Conservation (phyloP, 2,329 filamentous ascomycete species). For the Scortechinia acanthostroma region DNA sequence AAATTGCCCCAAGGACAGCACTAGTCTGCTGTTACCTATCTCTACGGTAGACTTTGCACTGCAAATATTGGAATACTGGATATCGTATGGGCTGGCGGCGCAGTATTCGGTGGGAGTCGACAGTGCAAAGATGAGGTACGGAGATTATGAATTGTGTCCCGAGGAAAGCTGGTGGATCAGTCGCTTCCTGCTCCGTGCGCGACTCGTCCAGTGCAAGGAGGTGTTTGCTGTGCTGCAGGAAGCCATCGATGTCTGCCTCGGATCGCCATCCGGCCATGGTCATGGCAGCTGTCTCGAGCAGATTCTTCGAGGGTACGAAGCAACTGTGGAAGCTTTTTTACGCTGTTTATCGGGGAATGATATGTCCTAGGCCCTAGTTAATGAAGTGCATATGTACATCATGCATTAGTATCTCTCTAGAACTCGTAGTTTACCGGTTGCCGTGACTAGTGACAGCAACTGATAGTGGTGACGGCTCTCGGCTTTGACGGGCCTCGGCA, state of each 20-base stretch:
- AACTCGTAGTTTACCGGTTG: too few relatives aligned
- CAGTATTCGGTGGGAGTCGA: background rate
- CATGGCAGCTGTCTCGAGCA: conserved; percentile 7
- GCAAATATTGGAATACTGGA: background rate
- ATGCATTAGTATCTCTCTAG: too few relatives aligned
- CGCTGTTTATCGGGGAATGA: background rate
- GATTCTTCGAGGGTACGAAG: background rate
- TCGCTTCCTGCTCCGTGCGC: background rate
- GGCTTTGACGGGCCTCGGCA: too few relatives aligned
- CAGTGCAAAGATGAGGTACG: background rate
- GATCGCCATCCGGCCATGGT: too few relatives aligned
- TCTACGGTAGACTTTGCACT: background rate
- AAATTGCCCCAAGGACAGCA: background rate
- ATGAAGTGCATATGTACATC: too few relatives aligned
- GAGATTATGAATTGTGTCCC: background rate
- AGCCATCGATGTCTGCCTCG: background rate
- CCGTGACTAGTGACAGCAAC: too few relatives aligned
- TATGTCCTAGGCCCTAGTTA: too few relatives aligned
- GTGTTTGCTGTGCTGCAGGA: background rate
- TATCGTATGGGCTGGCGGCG: background rate
- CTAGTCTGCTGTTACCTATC: background rate
- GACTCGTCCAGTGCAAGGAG: background rate
- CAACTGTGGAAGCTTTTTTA: background rate
- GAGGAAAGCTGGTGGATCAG: background rate
- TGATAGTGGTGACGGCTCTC: too few relatives aligned